Conservation (phyloP, 352 stramenopile genomes). For the Phytophthora constricta region DNA sequence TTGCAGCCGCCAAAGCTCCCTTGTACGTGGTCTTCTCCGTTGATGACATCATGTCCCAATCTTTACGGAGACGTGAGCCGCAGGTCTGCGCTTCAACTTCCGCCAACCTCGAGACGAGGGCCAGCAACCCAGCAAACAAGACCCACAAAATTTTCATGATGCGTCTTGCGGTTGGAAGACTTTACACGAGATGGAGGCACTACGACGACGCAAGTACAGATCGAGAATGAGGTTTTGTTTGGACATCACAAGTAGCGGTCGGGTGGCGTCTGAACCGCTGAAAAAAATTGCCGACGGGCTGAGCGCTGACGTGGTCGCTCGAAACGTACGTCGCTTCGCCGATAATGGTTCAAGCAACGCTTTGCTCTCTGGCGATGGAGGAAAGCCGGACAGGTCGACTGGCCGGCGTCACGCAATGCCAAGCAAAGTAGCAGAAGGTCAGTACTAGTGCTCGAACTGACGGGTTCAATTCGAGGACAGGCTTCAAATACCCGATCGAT, state of each 20-base stretch:
- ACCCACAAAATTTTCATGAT: conserved; percentile 39
- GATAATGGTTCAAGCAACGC: not conserved
- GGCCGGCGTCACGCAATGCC: too few relatives aligned
- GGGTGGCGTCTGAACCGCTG: too few relatives aligned
- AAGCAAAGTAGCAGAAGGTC: too few relatives aligned
- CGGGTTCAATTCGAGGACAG: too few relatives aligned
- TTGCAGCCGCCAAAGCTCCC: conserved; percentile 48
- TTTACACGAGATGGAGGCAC: not conserved
- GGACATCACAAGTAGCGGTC: too few relatives aligned
- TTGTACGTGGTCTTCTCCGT: conserved; percentile 60
- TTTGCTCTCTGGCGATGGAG: not conserved
- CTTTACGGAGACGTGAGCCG: conserved; percentile 50
- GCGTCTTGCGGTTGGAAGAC: conserved; percentile 5
- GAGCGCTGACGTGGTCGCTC: too few relatives aligned
- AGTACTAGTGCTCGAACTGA: not conserved
- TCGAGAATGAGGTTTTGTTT: conserved; percentile 18
- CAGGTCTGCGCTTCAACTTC: conserved; percentile 33
- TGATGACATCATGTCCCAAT: conserved; percentile 54
- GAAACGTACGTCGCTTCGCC: conserved; percentile 34
- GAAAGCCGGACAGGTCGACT: not conserved
- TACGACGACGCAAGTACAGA: conserved; percentile 24
- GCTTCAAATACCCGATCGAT: too few relatives aligned
- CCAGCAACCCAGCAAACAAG: conserved; percentile 22
- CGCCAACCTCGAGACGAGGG: conserved; percentile 8
- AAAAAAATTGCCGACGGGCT: too few relatives aligned